Evolutionary conservation across 495 filamentous ascomycete species (phyloP), one percentile per base, ranked within the genome.

Genomic region (Schizothecium vesticola): DNA sequence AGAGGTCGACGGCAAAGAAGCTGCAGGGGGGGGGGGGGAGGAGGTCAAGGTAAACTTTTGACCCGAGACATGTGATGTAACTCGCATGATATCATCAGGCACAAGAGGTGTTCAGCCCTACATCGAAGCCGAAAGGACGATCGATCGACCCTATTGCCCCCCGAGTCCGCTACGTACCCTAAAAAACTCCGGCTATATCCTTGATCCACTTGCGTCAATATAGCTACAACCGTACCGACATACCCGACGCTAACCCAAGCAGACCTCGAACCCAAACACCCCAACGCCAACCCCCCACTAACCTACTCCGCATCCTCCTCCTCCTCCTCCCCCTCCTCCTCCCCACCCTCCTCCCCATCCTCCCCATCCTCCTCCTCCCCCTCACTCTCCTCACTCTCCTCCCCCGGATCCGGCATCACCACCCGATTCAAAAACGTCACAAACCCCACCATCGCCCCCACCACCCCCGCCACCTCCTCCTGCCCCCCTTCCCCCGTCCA

Each of bases 401-500:
- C 67, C 12, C 72, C 75, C 3, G 80, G 81, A 66, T 91, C 89
- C 24, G 89, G 89, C 88, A 72, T 74, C 21, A 73, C 72, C 23
- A 73, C 67, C 63, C 64, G 61, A 33, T 75, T 75, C 36, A 75
- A 61, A 65, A 71, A 71, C 58, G 70, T 85, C 79, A 90, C 90
- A 77, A 90, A 90, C 59, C 84, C 84, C 64, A 85, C 86, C 85
- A 91, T 84, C 59, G 86, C 80, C 59, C 80, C 80, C 11, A 75
- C 51, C 10, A 70, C 56, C 31, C 33, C 19, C 25, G 55, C 60
- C 24, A 91, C 83, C 74, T 80, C 83, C 21, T 84, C 82, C 76
- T 87, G 82, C 25, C 81, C 85, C 67, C 83, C 78, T 36, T 78
- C 72, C 21, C 75, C 76, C 59, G 83, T 74, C 56, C 91, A 80